phyloP scores from a whole-genome alignment of 2,329 filamentous ascomycete genomes.

The Exophiala bonariae region DNA sequence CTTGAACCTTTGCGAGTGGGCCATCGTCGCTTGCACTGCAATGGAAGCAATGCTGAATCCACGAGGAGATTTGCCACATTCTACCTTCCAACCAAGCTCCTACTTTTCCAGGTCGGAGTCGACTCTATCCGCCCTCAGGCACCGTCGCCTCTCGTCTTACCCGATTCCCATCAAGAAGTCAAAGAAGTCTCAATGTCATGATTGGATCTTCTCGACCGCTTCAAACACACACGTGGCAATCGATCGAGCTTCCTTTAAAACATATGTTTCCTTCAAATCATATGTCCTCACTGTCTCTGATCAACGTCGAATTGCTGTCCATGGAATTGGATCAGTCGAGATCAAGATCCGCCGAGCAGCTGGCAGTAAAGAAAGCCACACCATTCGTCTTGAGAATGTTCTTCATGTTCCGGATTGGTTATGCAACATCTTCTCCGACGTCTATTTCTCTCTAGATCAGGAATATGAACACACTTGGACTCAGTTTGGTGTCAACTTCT shows the following conservation, averaged over 20 bases:
- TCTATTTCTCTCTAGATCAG: slow-evolving; percentile 16
- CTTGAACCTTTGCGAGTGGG: too few species aligned
- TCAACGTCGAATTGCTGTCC: slow-evolving; percentile 28
- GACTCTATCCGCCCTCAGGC: not conserved
- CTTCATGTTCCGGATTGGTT: slow-evolving; percentile 37
- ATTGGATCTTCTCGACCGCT: slow-evolving; percentile 30
- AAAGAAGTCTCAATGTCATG: slow-evolving; percentile 25
- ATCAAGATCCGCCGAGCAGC: slow-evolving; percentile 29
- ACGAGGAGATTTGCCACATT: slow-evolving; percentile 17
- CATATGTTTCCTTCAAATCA: slow-evolving; percentile 31
- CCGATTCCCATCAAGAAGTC: slow-evolving; percentile 16
- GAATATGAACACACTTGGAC: slow-evolving; percentile 28
- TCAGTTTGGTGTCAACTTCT: slow-evolving; percentile 26
- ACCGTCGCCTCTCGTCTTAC: slow-evolving; percentile 10
- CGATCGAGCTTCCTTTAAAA: slow-evolving; percentile 33
- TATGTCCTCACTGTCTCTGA: slow-evolving; percentile 28
- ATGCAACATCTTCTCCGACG: slow-evolving; percentile 33
- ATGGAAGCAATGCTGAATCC: slow-evolving; percentile 6
- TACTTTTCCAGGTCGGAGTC: slow-evolving; percentile 10
- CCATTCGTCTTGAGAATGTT: slow-evolving; percentile 33
- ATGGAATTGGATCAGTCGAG: slow-evolving; percentile 36
- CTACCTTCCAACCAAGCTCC: slow-evolving; percentile 18
- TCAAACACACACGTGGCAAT: slow-evolving; percentile 36
- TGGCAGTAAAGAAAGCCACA: slow-evolving; percentile 26
- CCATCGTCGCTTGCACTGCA: too few species aligned